phyloP scores from a whole-genome alignment of 768 basidiomycete species.

The Trametes coccinea region DNA sequence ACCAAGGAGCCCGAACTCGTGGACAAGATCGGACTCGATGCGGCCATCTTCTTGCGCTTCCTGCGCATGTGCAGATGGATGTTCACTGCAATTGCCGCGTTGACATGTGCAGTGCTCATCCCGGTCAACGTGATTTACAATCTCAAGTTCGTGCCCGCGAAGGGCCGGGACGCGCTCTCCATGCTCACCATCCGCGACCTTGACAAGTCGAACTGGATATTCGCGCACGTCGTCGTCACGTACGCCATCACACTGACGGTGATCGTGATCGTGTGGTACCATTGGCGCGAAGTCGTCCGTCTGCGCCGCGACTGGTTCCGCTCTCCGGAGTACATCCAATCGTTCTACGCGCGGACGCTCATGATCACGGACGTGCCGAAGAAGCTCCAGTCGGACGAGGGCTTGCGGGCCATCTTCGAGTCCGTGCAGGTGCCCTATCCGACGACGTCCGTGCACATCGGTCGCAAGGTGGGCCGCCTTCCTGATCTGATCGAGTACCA shows the following conservation, averaged over 20 bases:
- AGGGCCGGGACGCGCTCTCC: constrained; percentile 62
- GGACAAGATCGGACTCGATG: constrained; percentile 89
- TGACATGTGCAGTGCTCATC: constrained; percentile 73
- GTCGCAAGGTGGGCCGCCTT: constrained; percentile 82
- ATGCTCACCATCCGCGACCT: constrained; percentile 90
- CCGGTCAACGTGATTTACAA: constrained; percentile 90
- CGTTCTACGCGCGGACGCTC: constrained; percentile 93
- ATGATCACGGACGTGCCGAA: constrained; percentile 79
- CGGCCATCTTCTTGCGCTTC: constrained; percentile 90
- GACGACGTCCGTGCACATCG: constrained; percentile 87
- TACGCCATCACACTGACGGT: constrained; percentile 81
- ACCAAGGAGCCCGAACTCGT: constrained; percentile 89
- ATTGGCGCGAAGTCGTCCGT: constrained; percentile 78
- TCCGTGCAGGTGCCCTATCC: constrained; percentile 77
- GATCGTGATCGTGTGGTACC: constrained; percentile 66
- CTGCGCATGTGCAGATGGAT: constrained; percentile 79
- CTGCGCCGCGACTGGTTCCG: constrained; percentile 89
- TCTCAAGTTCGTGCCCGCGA: constrained; percentile 55
- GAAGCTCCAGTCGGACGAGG: constrained; percentile 82
- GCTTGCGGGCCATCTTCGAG: constrained; percentile 75
- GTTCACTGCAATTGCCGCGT: constrained; percentile 61
- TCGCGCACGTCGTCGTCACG: constrained; percentile 79
- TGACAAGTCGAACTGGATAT: constrained; percentile 59
- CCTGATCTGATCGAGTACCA: constrained; percentile 91
- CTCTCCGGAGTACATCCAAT: constrained; percentile 82